Evolutionary conservation across 106 monocot genomes (phyloP).

Genomic region (Platanthera guangdongensis): DNA sequence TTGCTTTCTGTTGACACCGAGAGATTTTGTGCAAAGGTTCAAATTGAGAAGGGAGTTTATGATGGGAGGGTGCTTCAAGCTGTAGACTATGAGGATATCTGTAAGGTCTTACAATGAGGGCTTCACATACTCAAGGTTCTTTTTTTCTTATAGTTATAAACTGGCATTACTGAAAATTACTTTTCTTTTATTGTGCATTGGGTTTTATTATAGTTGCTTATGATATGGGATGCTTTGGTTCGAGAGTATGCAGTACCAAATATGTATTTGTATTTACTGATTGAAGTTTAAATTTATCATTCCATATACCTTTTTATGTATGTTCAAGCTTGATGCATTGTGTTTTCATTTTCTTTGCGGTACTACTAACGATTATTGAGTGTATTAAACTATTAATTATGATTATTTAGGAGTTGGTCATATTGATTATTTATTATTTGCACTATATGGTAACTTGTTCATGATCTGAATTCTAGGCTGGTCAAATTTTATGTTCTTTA

Average conservation of each 20-base stretch:
- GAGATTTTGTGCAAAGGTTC: constrained; percentile 74
- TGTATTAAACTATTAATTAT: neutral
- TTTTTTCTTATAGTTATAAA: neutral
- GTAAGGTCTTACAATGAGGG: constrained; percentile 40
- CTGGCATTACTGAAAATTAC: neutral
- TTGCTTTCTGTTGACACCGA: constrained; percentile 57
- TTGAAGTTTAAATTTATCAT: neutral
- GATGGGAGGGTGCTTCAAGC: constrained; percentile 78
- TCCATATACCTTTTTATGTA: neutral
- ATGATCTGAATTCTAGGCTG: neutral
- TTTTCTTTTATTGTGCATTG: neutral
- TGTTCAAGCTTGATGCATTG: constrained; percentile 1
- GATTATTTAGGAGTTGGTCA: neutral
- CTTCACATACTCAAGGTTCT: neutral
- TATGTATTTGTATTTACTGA: neutral
- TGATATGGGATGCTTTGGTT: neutral
- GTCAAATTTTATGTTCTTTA: neutral
- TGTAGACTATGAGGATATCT: constrained; percentile 88
- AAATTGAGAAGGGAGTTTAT: constrained; percentile 90
- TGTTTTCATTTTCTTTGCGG: neutral
- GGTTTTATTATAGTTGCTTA: neutral
- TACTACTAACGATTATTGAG: neutral
- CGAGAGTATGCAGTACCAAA: neutral
- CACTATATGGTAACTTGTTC: neutral
- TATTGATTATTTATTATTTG: neutral